Evolutionary conservation across 2,329 filamentous ascomycete genomes (phyloP).

Genomic region (Colletotrichum euphorbiae): DNA sequence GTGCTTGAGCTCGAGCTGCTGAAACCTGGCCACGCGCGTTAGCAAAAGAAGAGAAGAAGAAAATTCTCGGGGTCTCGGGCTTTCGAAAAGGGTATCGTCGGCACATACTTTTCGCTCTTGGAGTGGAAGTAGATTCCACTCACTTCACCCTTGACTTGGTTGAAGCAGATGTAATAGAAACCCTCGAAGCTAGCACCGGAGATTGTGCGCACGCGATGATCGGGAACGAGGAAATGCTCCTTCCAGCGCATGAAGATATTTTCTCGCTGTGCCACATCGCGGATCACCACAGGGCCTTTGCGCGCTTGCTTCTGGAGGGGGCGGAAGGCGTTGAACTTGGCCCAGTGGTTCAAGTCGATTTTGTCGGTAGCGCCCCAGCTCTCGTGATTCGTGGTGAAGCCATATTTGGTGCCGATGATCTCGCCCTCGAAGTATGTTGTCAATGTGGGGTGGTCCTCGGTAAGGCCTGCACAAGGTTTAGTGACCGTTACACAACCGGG

Average conservation of each 20-base stretch:
- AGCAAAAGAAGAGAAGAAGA: conserved; percentile 6
- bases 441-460: conserved; percentile 94
- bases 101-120: conserved; percentile 92
- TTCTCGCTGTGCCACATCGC: conserved; percentile 82
- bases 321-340: conserved; percentile 86
- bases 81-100: conserved; percentile 5
- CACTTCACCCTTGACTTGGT: conserved; percentile 86
- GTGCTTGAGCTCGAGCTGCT: conserved; percentile 91
- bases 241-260: conserved; percentile 99
- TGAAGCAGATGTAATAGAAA: conserved; percentile 99
- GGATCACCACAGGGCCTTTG: conserved; percentile 67
- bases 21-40: conserved; percentile 71
- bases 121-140: conserved; percentile 98
- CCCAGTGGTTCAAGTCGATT: conserved; percentile 93
- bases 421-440: conserved; percentile 99
- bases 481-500: conserved; percentile 21
- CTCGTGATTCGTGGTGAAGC: conserved; percentile 90
- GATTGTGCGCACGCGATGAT: conserved; percentile 91
- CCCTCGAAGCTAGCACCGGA: conserved; percentile 96
- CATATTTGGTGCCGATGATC: conserved; percentile 94
- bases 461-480: conserved; percentile 73
- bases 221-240: conserved; percentile 95
- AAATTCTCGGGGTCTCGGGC: conserved; percentile 17
- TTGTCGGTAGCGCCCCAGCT: conserved; percentile 94
- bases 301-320: conserved; percentile 73